Percentiles rank a stretch among this genome's conserved stretches.
Evolutionary conservation across 805 yeast species (phyloP).

Genomic region (Zygosaccharomyces rouxii): DNA sequence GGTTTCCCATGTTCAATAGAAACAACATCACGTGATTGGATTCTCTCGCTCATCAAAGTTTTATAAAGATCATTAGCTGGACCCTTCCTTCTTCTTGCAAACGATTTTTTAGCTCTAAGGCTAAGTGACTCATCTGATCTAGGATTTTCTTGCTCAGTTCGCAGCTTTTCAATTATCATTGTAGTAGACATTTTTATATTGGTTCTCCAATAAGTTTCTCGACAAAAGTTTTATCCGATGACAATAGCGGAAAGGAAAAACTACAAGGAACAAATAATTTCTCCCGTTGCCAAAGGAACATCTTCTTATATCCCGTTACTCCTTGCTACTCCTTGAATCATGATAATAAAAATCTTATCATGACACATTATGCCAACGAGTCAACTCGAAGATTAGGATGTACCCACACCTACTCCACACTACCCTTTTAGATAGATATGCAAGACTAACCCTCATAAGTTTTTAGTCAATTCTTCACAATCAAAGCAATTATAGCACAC

Average conservation of each 20-base stretch:
- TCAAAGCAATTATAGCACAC: background rate
- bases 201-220: background rate
- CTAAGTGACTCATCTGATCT: background rate
- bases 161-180: background rate
- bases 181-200: background rate
- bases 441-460: background rate
- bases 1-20: conserved; percentile 3
- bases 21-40: conserved; percentile 1
- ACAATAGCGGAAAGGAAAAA: too few species aligned
- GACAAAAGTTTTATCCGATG: background rate
- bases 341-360: background rate
- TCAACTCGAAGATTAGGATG: background rate
- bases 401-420: background rate
- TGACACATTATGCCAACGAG: background rate
- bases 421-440: background rate
- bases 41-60: conserved; percentile 11
- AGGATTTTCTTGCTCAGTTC: background rate
- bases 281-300: background rate
- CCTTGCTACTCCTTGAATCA: background rate
- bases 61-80: conserved; percentile 10
- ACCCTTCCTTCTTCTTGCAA: background rate
- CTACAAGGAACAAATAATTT: too few species aligned
- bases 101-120: background rate
- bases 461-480: background rate
- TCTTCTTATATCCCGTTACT: background rate